Percentiles rank a stretch among this genome's conserved stretches.
Evolutionary conservation across 2,329 filamentous ascomycete species (phyloP).

Genomic region (Dothistroma septosporum): DNA sequence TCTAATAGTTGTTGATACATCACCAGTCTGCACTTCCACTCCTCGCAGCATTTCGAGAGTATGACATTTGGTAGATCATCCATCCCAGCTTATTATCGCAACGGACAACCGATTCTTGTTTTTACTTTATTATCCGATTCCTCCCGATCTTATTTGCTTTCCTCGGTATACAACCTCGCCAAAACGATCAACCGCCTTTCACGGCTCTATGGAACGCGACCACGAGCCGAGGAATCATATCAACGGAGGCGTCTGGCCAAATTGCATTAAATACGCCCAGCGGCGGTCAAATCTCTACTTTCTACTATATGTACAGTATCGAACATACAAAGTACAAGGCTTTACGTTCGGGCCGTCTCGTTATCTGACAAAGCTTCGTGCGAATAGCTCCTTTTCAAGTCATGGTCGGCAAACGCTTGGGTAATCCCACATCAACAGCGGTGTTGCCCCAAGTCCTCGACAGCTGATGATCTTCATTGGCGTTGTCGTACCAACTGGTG

Average conservation of each 20-base stretch:
- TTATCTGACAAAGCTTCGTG: neutral
- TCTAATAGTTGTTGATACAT: conserved; percentile 2
- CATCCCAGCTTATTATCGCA: neutral
- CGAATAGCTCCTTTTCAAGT: neutral
- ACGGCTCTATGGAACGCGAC: too few relatives aligned
- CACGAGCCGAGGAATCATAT: neutral
- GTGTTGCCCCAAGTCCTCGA: conserved; percentile 8
- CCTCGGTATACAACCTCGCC: neutral
- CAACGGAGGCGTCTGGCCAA: too few relatives aligned
- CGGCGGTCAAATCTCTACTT: neutral
- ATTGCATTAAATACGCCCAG: neutral
- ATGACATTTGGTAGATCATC: neutral
- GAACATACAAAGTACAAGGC: neutral
- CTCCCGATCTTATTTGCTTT: neutral
- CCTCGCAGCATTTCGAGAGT: neutral
- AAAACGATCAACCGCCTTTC: neutral
- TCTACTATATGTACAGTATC: neutral
- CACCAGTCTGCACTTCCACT: neutral
- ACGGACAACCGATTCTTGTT: neutral
- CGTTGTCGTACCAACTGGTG: conserved; percentile 1
- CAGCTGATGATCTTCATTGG: conserved; percentile 2
- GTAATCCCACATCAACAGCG: conserved; percentile 7
- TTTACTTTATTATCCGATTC: neutral
- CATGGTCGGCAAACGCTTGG: neutral
- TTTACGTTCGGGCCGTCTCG: neutral